A percentile compares a stretch with the other conserved stretches of the same genome.
phyloP scores from a whole-genome alignment of 306 rosid species.

The Gastrolobium villosum region DNA sequence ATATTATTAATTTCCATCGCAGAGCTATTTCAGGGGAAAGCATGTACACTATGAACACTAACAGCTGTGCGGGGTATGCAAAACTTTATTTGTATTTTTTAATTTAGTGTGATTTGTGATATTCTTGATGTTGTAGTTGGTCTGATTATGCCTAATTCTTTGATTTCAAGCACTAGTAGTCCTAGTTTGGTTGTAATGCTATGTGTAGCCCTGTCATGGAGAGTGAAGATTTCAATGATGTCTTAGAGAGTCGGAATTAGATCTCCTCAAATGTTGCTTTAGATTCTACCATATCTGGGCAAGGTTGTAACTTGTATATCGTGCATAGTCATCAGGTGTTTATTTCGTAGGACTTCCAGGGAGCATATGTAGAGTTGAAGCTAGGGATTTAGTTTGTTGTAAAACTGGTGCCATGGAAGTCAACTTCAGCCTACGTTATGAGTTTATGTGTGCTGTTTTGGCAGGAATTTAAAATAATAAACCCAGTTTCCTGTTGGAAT shows the following conservation, averaged over 20 bases:
- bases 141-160: background rate
- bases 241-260: background rate
- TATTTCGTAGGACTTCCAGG: background rate
- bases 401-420: conserved; percentile 19
- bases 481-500: background rate
- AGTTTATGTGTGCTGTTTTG: background rate
- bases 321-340: background rate
- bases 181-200: conserved; percentile 10
- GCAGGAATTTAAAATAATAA: background rate
- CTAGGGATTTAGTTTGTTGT: background rate
- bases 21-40: conserved; percentile 50
- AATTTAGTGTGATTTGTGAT: background rate
- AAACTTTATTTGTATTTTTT: conserved; percentile 23
- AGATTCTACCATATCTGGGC: conserved; percentile 21
- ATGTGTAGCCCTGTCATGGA: background rate
- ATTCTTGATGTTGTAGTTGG: conserved; percentile 5
- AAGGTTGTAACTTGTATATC: background rate
- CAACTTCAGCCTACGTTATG: background rate
- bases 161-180: background rate
- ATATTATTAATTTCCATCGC: conserved; percentile 40
- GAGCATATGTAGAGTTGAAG: conserved; percentile 22
- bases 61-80: conserved; percentile 52
- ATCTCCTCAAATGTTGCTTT: conserved; percentile 6
- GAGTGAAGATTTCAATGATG: background rate
- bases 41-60: conserved; percentile 51